Base-by-base conservation (phyloP, 345 rosid species). In the Citrus australasica region DNA sequence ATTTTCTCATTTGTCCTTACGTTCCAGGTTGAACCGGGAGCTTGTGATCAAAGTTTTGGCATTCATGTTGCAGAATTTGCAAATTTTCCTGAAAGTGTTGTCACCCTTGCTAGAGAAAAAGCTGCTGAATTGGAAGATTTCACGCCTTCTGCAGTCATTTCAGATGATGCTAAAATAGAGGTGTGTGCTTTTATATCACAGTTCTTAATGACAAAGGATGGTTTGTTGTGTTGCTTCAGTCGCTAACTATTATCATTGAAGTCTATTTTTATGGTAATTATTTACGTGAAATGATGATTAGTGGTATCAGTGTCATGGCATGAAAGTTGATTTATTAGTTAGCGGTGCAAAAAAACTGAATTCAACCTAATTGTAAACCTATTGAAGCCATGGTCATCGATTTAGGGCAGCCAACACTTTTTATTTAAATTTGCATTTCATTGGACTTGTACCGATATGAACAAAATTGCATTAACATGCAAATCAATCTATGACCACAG, bases 41-140 rank as follows among this genome's bases (percentile, higher is more conserved):
- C 97, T 70, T 94, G 98, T 86, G 98, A 96, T 88, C 99, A 96
- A 81, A 96, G 99, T 86, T 96, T 96, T 74, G 98, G 99, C 62
- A 94, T 96, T 80, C 99, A 96, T 79, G 99, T 96, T 73, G 98
- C 99, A 6, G 98, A 96, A 79, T 96, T 92, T 77, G 98, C 98
- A 71, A 94, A 94, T 83, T 96, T 96, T 84, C 98, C 99, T 37
- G 94, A 90, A 84, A 94, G 93, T 79, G 98, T 94, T 61, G 98
- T 94, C 25, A 84, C 93, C 24, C 94, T 96, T 17, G 97, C 98
- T 60, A 88, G 99, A 82, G 97, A 92, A 83, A 96, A 94, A 87
- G 99, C 98, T 66, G 88, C 94, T 46, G 99, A 96, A 84, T 84
- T 96, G 81, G 98, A 94, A 82, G 99, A 94, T 87, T 96, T 96